phyloP scores from a whole-genome alignment of 257 asterid species.

The Datura wrightii region DNA sequence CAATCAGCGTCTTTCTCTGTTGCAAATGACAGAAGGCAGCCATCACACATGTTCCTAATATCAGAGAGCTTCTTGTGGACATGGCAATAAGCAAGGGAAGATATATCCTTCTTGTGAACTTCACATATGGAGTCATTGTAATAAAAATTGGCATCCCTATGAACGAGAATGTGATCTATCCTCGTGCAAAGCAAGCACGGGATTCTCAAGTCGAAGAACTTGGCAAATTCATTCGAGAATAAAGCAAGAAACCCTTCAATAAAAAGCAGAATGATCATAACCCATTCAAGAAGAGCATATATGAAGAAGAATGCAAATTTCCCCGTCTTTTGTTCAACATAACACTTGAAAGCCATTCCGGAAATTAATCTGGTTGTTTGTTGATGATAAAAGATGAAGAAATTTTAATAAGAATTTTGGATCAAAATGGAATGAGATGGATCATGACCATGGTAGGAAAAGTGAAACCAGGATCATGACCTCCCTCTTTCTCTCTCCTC shows the following conservation, averaged over 20 bases:
- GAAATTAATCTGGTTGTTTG: background rate
- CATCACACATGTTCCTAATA: slow-evolving; percentile 68
- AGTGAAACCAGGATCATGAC: slow-evolving; percentile 62
- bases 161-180: slow-evolving; percentile 69
- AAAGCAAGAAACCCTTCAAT: slow-evolving; percentile 70
- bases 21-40: slow-evolving; percentile 73
- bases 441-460: slow-evolving; percentile 61
- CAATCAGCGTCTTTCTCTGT: slow-evolving; percentile 57
- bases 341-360: slow-evolving; percentile 35
- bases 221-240: slow-evolving; percentile 68
- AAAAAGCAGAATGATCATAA: slow-evolving; percentile 69
- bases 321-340: slow-evolving; percentile 64
- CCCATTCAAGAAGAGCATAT: slow-evolving; percentile 71
- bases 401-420: background rate
- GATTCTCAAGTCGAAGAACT: slow-evolving; percentile 58
- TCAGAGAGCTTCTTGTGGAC: slow-evolving; percentile 73
- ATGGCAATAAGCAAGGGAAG: slow-evolving; percentile 82
- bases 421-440: slow-evolving; percentile 45
- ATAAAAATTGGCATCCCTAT: slow-evolving; percentile 56
- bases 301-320: slow-evolving; percentile 62
- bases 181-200: slow-evolving; percentile 88
- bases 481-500: slow-evolving; percentile 39
- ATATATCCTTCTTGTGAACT: slow-evolving; percentile 73
- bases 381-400: background rate
- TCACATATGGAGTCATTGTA: slow-evolving; percentile 82